phyloP scores from a whole-genome alignment of 352 stramenopile species.

The Phytopythium delawarense region DNA sequence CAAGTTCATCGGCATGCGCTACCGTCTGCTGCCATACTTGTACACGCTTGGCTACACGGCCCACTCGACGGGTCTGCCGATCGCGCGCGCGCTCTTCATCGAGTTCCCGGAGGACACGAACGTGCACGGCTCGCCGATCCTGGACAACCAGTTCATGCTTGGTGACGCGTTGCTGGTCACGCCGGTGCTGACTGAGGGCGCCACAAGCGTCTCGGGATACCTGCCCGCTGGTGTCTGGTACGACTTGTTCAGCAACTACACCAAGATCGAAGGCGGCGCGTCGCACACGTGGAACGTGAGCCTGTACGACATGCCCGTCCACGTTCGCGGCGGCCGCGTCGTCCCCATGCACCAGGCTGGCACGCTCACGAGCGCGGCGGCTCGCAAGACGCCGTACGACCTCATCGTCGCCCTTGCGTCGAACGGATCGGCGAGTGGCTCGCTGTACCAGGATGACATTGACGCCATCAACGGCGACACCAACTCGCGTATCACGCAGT shows the following conservation, averaged over 20 bases:
- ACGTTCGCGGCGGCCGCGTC: constrained; percentile 45
- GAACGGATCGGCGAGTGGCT: constrained; percentile 18
- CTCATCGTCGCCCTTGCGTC: constrained; percentile 37
- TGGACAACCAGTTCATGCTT: constrained; percentile 61
- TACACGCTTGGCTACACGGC: constrained; percentile 75
- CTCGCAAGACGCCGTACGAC: constrained; percentile 42
- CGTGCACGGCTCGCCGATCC: constrained; percentile 14
- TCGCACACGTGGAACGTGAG: constrained; percentile 27
- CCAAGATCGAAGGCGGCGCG: constrained; percentile 23
- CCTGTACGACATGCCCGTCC: constrained; percentile 57
- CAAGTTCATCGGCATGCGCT: constrained; percentile 67
- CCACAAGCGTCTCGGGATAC: constrained; percentile 40
- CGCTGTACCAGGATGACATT: constrained; percentile 52
- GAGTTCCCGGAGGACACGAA: constrained; percentile 53
- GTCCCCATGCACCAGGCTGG: constrained; percentile 39
- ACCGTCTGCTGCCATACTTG: constrained; percentile 73
- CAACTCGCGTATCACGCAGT: constrained; percentile 1
- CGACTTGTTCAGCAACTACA: constrained; percentile 50
- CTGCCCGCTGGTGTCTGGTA: constrained; percentile 46
- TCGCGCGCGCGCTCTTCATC: constrained; percentile 53
- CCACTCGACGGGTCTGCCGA: constrained; percentile 32
- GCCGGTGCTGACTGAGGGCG: constrained; percentile 49
- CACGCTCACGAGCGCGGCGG: constrained; percentile 35
- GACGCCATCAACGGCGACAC: constrained; percentile 3
- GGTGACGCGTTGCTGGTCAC: constrained; percentile 42